Conservation (phyloP, 2,329 filamentous ascomycete genomes). For the Mycosphaerella sp. region DNA sequence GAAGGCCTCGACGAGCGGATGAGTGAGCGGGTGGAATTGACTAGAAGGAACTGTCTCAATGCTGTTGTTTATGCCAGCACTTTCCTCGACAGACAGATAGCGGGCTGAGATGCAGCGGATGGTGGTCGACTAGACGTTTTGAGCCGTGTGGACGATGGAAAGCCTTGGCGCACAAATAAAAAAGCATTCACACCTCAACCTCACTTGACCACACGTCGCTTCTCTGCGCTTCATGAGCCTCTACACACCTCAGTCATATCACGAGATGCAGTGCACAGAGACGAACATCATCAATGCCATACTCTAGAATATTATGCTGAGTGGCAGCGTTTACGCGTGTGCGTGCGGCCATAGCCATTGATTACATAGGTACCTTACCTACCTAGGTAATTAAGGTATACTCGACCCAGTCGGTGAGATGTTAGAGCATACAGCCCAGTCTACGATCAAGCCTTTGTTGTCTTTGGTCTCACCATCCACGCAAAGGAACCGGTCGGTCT, state of each 20-base stretch:
- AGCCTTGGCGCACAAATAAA: not conserved
- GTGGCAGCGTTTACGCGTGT: too few relatives aligned
- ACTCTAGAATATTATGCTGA: too few relatives aligned
- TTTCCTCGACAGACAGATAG: conserved; percentile 21
- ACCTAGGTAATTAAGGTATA: too few relatives aligned
- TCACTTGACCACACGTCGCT: not conserved
- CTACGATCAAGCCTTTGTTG: not conserved
- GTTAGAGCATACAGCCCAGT: not conserved
- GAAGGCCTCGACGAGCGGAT: conserved; percentile 8
- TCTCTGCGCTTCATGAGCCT: too few relatives aligned
- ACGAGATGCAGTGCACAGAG: too few relatives aligned
- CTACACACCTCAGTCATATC: too few relatives aligned
- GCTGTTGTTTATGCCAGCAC: conserved; percentile 19
- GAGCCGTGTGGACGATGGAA: not conserved
- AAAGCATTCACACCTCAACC: not conserved
- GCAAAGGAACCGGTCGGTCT: conserved; percentile 21
- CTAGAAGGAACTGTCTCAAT: conserved; percentile 17
- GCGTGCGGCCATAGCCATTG: too few relatives aligned
- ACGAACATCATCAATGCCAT: too few relatives aligned
- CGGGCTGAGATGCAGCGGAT: conserved; percentile 6
- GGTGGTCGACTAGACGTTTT: conserved; percentile 1
- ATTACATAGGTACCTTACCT: too few relatives aligned
- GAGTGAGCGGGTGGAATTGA: conserved; percentile 1
- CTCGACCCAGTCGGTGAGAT: too few relatives aligned
- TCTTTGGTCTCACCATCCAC: conserved; percentile 28